Evolutionary conservation across 2,329 filamentous ascomycete species (phyloP), one percentile per base, ranked within the genome.

Genomic region (Fusarium stilboides): DNA sequence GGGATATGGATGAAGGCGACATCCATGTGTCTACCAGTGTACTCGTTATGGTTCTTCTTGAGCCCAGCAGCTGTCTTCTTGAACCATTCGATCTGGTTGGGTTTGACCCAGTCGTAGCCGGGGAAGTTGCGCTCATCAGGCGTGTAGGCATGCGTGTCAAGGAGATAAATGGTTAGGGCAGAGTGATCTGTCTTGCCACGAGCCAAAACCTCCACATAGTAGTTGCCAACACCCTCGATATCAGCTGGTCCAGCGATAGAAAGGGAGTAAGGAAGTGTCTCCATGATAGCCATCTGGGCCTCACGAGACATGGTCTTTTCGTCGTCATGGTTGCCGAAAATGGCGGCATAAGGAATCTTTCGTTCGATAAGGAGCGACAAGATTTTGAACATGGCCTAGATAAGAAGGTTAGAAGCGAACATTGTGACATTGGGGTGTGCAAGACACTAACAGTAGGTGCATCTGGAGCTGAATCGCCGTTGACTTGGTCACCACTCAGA

Each of bases 31-130:
- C 94, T 92, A 76, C 96, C 93, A 0, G 92, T 93, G 80, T 98
- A 99, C 74, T 94, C 90, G 65, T 88, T 87, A 77, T 97, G 94
- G 63, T 89, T 88, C 74, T 90, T 89, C 80, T 93, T 93, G 46
- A 98, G 82, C 14, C 88, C 82, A 59, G 91, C 84, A 1, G 93
- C 90, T 1, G 93, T 97, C 68, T 88, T 87, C 71, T 89, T 91
- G 84, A 99, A 99, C 96, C 96, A 99, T 57, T 93, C 89, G 62
- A 98, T 97, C 80, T 99, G 96, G 72, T 88, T 94, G 44, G 91
- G 91, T 82, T 98, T 98, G 76, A 99, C 84, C 96, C 96, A 99
- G 80, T 98, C 95, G 77, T 99, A 99, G 47, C 96, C 96, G n/a
- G 89, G 88, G 78, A 90, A 98, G 62, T 93, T 89, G 57, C 90